Conservation (phyloP, 305 asterid genomes). For the Salvia sclarea region DNA sequence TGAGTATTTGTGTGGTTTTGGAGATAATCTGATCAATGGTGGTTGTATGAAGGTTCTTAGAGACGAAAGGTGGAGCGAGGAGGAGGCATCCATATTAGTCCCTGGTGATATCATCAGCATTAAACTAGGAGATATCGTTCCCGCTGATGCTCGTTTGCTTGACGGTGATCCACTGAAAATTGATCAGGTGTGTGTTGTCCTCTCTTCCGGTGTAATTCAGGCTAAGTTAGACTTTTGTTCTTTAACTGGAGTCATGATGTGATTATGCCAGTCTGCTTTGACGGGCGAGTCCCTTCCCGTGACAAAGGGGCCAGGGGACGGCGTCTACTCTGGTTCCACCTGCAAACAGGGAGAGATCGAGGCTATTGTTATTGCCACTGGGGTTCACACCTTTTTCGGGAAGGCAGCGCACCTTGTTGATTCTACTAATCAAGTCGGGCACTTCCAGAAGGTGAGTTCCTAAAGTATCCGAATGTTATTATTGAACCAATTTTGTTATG, state of each 20-base stretch:
- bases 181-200: slow-evolving; percentile 63
- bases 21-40: slow-evolving; percentile 24
- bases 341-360: slow-evolving; percentile 99
- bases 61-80: slow-evolving; percentile 95
- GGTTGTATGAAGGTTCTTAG: slow-evolving; percentile 67
- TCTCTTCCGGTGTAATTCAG: slow-evolving; percentile 24
- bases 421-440: slow-evolving; percentile 94
- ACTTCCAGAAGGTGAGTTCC: slow-evolving; percentile 84
- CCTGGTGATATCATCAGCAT: slow-evolving; percentile 94
- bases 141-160: slow-evolving; percentile 96
- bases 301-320: slow-evolving; percentile 98
- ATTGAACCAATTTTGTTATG: not conserved
- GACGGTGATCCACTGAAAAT: slow-evolving; percentile 96
- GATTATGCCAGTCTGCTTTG: slow-evolving; percentile 90
- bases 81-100: slow-evolving; percentile 81
- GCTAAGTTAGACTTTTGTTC: not conserved
- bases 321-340: slow-evolving; percentile 98
- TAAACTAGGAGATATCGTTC: slow-evolving; percentile 92
- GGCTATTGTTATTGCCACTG: slow-evolving; percentile 94
- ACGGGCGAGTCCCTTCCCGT: slow-evolving; percentile 99
- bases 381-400: slow-evolving; percentile 98
- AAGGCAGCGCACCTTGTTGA: slow-evolving; percentile 99
- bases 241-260: slow-evolving; percentile 9
- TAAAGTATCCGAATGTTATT: not conserved
- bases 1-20: not conserved